Evolutionary conservation across 257 asterid species (phyloP), one percentile per base, ranked within the genome.

Genomic region (Salvia splendens): DNA sequence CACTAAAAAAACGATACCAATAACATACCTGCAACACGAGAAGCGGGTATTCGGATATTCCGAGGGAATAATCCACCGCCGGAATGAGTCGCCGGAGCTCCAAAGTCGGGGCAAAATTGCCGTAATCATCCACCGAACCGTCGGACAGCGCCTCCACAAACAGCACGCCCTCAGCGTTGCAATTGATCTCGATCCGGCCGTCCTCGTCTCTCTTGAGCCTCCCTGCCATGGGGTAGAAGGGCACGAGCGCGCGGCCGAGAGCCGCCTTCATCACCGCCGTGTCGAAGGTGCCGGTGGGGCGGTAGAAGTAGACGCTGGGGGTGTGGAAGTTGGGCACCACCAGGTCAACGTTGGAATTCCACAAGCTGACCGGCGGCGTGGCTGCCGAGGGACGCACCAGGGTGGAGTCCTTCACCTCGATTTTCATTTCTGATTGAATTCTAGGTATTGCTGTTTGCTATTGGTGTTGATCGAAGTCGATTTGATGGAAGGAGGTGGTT

Each of bases 161-260:
- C 5, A 91, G 83, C 72, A 81, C 85, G 3, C 85, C 85, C 79
- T 74, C 86, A 15, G 85, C 97, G 77, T 75, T 77, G 77, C 83
- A 78, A 43, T 72, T 64, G 70, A 78, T 81, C 81, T 81, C 85
- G 35, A 94, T 79, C 12, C 99, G 85, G 0, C 99, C 99, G 53
- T 94, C 99, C 24, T 87, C 97, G 8, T 94, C 99, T 64, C 99
- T 78, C 82, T 79, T 88, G 68, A 94, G 53, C 64, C 99, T 69
- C 38, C 99, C 99, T 28, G 86, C 97, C 99, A 94, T 94, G n/a
- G 99, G 99, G 48, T 94, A 94, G 72, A 94, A 94, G 64, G 91
- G 91, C 67, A 94, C 97, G 71, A 94, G 75, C 1, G 93, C 96
- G 28, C 85, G 80, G 75, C 95, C 79, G 46, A 94, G 78, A 35